Evolutionary conservation across 176 grass and related monocot genomes (phyloP), one percentile per base, ranked within the genome.

Genomic region (Rhynchospora breviuscula): DNA sequence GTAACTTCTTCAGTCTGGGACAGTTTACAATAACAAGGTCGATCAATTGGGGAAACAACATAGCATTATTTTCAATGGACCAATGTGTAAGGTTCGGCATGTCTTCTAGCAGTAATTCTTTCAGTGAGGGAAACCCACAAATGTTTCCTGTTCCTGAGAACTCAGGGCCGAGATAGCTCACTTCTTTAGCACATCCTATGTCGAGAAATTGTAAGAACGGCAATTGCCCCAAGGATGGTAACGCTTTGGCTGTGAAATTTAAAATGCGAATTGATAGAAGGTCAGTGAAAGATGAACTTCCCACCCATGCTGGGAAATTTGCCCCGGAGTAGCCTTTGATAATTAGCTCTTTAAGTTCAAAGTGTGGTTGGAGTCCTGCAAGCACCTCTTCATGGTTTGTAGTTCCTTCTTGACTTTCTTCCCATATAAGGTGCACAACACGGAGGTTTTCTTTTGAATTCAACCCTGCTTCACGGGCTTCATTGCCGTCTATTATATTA

Each of bases 211-310:
- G 88, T 0, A 94, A 86, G 11, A 92, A 90, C 10, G 88, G 93
- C 58, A 94, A 78, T 67, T 89, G 90, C 25, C 93, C 93, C 80
- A 94, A 81, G 79, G 88, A 80, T 18, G 93, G 90, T 79, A 94
- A 87, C 11, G 23, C 26, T 0, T 68, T 90, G 60, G 69, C 84
- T 69, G 21, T 87, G 81, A 86, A 92, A 63, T 86, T 85, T 45
- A 49, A 92, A 88, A 94, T 86, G 78, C 88, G 58, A 81, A 88
- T 75, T 12, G 77, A 85, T 81, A 88, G 85, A 56, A 94, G 80
- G 43, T 88, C 84, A 14, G 86, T 87, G 85, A 88, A 83, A 78
- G 78, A 92, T 81, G 86, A 67, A 79, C 19, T 58, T 75, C 85
- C 72, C 0, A 90, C 19, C 90, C 93, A 94, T 60, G 76, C 85